Evolutionary conservation across 169 alveolate genomes (phyloP), one percentile per base, ranked within the genome.

Genomic region (Plasmodium fragile): DNA sequence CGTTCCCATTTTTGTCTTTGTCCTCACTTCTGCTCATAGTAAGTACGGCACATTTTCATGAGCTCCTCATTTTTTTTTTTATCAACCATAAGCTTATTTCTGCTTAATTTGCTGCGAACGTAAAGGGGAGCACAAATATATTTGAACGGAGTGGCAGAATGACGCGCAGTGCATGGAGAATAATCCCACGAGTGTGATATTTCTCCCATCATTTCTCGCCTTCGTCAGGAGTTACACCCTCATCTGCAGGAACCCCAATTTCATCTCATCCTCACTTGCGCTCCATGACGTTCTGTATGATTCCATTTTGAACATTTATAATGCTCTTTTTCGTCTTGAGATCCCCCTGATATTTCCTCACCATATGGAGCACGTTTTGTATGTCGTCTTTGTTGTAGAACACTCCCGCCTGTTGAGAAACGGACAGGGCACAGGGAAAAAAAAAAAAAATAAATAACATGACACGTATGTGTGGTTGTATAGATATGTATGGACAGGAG

Each of bases 341-440:
- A 2, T 43, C 65, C 28, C 30, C 78, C 43, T 84, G 93, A 8
- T 84, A 73, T 16, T 84, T 84, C 80, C 84, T 84, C 25, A 75
- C 43, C 43, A 72, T 22, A 11, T 53, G 18, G 55, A 84, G 78
- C 53, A 84, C 65, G 22, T 84, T 52, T 52, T 73, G 78, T 73
- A 84, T 34, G 78, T 84, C 93, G 39, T 84, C 85, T 75, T 84
- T 22, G 85, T 49, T 84, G 93, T 84, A 84, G 53, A 84, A 84
- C 10, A 52, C 73, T 53, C 93, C 93, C 32, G 93, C 75, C 93
- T 84, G 52, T 13, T 18, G 22, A 13, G 7, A 13, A 49, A 49
- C 2, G 22, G 2, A 4, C n/a, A 4, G 53, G 53, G n/a, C 16
- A 43, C 11, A 43, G 16, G 5, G 3, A 5, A n/a, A 22, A 32